Percentiles rank a stretch among this genome's conserved stretches.
Conservation (phyloP, 2,329 filamentous ascomycete genomes). For the Paecilomyces niveus region DNA sequence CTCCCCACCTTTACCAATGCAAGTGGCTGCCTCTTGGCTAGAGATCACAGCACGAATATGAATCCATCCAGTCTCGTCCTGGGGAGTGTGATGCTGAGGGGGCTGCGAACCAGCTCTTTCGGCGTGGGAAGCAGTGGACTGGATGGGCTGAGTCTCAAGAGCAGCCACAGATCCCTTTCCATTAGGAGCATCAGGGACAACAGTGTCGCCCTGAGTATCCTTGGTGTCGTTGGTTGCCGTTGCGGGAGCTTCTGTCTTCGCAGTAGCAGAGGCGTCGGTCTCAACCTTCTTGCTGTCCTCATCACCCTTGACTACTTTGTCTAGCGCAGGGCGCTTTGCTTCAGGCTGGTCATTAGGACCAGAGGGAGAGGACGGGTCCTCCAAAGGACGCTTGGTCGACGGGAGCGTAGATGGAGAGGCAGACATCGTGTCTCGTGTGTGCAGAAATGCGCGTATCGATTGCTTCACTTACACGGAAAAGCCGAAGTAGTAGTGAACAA, state of each 20-base stretch:
- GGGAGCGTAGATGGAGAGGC: constrained; percentile 49
- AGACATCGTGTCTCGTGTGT: constrained; percentile 55
- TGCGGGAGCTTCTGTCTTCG: constrained; percentile 20
- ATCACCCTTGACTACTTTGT: constrained; percentile 75
- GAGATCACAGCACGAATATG: constrained; percentile 96
- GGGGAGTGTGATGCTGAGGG: constrained; percentile 42
- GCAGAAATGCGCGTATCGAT: constrained; percentile 3
- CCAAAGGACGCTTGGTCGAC: constrained; percentile 77
- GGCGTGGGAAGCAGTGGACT: constrained; percentile 49
- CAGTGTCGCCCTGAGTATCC: constrained; percentile 61
- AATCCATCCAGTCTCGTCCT: constrained; percentile 94
- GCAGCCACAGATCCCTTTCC: constrained; percentile 39
- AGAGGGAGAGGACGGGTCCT: constrained; percentile 93
- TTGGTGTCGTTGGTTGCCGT: constrained; percentile 35
- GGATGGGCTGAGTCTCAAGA: constrained; percentile 52
- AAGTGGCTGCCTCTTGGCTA: constrained; percentile 92
- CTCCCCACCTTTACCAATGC: constrained; percentile 97
- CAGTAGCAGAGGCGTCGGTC: constrained; percentile 29
- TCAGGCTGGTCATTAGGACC: constrained; percentile 89
- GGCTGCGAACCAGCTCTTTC: constrained; percentile 41
- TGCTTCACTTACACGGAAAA: constrained; percentile 37
- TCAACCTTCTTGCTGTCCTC: constrained; percentile 38
- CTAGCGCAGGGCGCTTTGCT: constrained; percentile 90
- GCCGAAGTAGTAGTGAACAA: constrained; percentile 37
- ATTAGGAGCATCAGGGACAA: constrained; percentile 58